Evolutionary conservation across 345 rosid species (phyloP).

Genomic region (Linum usitatissimum): DNA sequence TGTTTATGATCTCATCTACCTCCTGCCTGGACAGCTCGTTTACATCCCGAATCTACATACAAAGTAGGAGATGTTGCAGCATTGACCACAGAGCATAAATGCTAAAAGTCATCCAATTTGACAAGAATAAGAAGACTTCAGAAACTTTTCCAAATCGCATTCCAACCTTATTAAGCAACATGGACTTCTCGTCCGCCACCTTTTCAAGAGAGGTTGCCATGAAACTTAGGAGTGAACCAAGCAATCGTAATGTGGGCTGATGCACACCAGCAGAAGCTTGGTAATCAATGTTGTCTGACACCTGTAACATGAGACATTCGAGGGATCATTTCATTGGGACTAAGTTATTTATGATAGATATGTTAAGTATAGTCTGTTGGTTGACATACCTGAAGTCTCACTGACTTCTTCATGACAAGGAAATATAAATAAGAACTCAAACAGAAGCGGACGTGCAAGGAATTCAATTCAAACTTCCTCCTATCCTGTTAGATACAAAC

Average conservation of each 20-base stretch:
- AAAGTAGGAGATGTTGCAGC: not conserved
- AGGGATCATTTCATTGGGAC: not conserved
- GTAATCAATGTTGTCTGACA: constrained; percentile 38
- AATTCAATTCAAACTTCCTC: constrained; percentile 51
- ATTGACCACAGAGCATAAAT: not conserved
- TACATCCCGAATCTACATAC: constrained; percentile 66
- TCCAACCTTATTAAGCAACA: constrained; percentile 64
- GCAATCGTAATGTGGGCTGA: constrained; percentile 57
- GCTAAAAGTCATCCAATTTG: not conserved
- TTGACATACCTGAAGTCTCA: constrained; percentile 59
- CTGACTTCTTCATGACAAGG: constrained; percentile 63
- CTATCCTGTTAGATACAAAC: constrained; percentile 26
- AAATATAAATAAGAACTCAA: constrained; percentile 73
- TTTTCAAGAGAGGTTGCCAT: constrained; percentile 63
- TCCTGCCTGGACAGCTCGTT: constrained; percentile 94
- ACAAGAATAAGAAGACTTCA: not conserved
- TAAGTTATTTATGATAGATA: not conserved
- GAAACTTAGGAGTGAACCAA: constrained; percentile 56
- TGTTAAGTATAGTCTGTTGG: not conserved
- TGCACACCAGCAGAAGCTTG: constrained; percentile 35
- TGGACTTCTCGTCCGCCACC: constrained; percentile 79
- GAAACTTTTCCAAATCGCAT: not conserved
- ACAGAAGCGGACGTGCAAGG: constrained; percentile 57
- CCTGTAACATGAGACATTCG: constrained; percentile 23
- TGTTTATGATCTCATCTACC: constrained; percentile 74